Conservation (phyloP, 176 grass and related monocot genomes). For the Triticum monococcum region DNA sequence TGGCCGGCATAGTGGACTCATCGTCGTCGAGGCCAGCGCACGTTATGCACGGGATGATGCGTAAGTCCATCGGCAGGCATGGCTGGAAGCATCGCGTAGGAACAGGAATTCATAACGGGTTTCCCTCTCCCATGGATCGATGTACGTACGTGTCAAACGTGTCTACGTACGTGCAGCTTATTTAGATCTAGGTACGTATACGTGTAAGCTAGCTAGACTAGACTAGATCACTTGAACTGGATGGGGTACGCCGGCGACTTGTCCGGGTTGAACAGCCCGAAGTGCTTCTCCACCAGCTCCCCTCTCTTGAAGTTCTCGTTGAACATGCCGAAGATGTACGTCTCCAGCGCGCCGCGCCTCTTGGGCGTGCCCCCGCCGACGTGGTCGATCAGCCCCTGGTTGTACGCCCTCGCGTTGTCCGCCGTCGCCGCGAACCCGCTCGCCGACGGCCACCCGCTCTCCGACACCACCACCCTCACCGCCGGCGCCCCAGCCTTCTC, state of each 20-base stretch:
- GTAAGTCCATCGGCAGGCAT: no score
- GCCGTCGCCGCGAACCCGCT: conserved; percentile 31
- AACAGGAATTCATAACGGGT: no score
- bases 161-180: no score
- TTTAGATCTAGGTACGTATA: no score
- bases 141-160: no score
- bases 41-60: no score
- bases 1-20: no score
- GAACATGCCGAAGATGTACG: conserved; percentile 69
- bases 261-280: conserved; percentile 48
- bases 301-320: conserved; percentile 55
- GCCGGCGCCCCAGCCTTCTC: conserved; percentile 37
- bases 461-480: conserved; percentile 45
- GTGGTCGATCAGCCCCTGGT: conserved; percentile 58
- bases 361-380: conserved; percentile 51
- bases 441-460: conserved; percentile 67
- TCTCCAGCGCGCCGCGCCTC: conserved; percentile 40
- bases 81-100: no score
- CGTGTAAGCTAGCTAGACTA: no score
- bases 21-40: background rate
- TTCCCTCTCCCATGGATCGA: no score
- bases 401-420: conserved; percentile 55
- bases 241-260: conserved; percentile 39
- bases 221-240: background rate
- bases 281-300: conserved; percentile 43